Conservation (phyloP, 495 filamentous ascomycete species). For the Talaromyces adpressus region DNA sequence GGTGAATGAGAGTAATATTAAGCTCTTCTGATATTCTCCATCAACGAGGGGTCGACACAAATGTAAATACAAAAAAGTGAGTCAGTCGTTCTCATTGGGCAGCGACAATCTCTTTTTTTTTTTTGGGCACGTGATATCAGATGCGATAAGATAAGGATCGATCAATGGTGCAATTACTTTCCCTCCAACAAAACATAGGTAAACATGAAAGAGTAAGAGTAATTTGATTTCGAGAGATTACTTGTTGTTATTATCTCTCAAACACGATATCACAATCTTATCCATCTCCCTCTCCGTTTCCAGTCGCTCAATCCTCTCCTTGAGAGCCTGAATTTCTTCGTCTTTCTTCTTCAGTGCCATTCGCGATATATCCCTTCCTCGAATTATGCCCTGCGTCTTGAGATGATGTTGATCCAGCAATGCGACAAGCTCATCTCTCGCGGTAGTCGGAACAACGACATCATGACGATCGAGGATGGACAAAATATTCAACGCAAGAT, state of each 20-base stretch:
- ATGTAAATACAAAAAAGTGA: neutral
- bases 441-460: constrained; percentile 33
- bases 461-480: constrained; percentile 40
- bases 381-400: constrained; percentile 47
- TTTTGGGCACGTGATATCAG: neutral
- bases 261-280: constrained; percentile 31
- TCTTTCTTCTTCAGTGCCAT: constrained; percentile 56
- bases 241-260: constrained; percentile 8
- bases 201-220: neutral
- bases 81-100: neutral
- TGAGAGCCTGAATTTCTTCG: constrained; percentile 47
- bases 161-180: neutral
- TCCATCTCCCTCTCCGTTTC: constrained; percentile 32
- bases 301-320: constrained; percentile 30
- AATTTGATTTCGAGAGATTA: neutral
- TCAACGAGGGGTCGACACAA: neutral
- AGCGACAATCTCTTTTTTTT: neutral
- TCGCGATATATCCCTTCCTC: constrained; percentile 56
- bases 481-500: constrained; percentile 45
- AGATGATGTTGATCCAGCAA: constrained; percentile 51
- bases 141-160: constrained; percentile 3
- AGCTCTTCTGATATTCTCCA: neutral
- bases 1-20: neutral
- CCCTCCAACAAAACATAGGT: neutral
- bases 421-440: constrained; percentile 33